phyloP scores from a whole-genome alignment of 345 rosid species.

The Linum tenue region DNA sequence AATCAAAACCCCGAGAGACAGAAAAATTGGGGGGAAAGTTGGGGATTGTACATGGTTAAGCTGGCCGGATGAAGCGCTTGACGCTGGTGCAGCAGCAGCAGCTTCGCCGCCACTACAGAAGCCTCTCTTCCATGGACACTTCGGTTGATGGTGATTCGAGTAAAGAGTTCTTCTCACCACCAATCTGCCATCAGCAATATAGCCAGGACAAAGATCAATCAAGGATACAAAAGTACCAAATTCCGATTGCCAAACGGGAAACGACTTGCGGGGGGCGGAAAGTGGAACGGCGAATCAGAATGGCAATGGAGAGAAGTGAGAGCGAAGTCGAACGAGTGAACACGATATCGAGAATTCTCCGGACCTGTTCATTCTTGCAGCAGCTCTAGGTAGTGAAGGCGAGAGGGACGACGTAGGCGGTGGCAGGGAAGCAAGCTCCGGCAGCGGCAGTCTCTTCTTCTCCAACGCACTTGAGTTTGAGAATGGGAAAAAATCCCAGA shows the following conservation, averaged over 20 bases:
- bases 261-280: too few species aligned
- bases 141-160: not conserved
- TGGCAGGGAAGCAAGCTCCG: not conserved
- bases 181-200: not conserved
- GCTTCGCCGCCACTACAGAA: not conserved
- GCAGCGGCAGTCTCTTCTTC: not conserved
- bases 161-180: not conserved
- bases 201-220: not conserved
- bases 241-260: not conserved
- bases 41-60: not conserved
- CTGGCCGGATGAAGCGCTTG: not conserved
- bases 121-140: not conserved
- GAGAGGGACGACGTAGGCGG: constrained; percentile 1
- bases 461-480: too few species aligned
- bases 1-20: not conserved
- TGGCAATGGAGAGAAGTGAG: too few species aligned
- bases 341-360: too few species aligned
- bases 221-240: not conserved
- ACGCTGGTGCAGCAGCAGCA: not conserved
- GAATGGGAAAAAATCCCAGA: too few species aligned
- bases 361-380: not conserved
- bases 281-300: too few species aligned
- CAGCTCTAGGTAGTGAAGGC: not conserved
- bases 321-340: too few species aligned
- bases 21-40: too few species aligned